These are phyloP conservation scores for Microsporum ferrugineum DNA, from an alignment of 2,329 filamentous ascomycete species.

Conservation along the genomic window DNA sequence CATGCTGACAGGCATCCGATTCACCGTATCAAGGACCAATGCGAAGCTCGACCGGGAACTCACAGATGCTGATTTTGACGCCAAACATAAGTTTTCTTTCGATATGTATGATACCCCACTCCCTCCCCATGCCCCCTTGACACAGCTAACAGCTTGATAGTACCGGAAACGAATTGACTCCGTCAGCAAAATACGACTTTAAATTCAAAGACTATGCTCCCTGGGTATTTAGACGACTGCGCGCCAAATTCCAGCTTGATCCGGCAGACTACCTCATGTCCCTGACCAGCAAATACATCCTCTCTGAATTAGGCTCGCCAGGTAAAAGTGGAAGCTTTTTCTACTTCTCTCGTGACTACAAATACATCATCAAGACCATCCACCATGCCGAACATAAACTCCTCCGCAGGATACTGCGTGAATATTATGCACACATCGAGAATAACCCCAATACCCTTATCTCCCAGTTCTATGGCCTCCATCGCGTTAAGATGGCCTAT, in stretches of 20 bases:
- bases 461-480: conserved; percentile 93
- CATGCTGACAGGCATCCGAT: conserved; percentile 97
- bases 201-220: conserved; percentile 99
- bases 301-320: conserved; percentile 91
- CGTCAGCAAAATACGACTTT: conserved; percentile 98
- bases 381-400: conserved; percentile 68
- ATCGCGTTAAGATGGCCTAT: conserved; percentile 96
- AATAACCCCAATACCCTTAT: conserved; percentile 93
- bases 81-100: conserved; percentile 96
- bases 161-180: conserved; percentile 91
- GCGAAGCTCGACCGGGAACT: conserved; percentile 88
- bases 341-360: conserved; percentile 98
- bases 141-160: conserved; percentile 38
- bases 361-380: conserved; percentile 99
- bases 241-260: conserved; percentile 77
- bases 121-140: background rate
- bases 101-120: conserved; percentile 60
- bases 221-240: conserved; percentile 93
- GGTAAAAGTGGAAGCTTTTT: conserved; percentile 99
- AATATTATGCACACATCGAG: conserved; percentile 88
- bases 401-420: conserved; percentile 47
- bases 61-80: conserved; percentile 82
- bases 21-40: conserved; percentile 90
- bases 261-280: conserved; percentile 98
- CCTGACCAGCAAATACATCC: conserved; percentile 93